Percentiles rank a stretch among this genome's conserved stretches.
Evolutionary conservation across 2,329 filamentous ascomycete species (phyloP).

Genomic region (Pestalotiopsis fici): DNA sequence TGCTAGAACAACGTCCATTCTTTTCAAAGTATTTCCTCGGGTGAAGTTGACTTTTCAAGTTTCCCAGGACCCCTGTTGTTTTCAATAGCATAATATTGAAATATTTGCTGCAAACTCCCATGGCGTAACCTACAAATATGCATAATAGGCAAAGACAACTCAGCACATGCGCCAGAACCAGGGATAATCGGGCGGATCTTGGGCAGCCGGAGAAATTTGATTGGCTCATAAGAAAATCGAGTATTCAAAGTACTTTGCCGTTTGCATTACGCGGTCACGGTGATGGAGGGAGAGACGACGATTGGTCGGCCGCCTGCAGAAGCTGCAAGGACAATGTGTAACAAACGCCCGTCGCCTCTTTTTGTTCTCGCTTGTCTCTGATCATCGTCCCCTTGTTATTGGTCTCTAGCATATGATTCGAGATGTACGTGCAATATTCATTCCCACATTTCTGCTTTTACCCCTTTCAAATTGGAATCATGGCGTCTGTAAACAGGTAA

Average conservation of each 20-base stretch:
- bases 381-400: neutral
- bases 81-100: too few species aligned
- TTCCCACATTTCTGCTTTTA: too few species aligned
- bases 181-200: neutral
- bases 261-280: neutral
- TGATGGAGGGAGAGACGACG: neutral
- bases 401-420: neutral
- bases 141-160: neutral
- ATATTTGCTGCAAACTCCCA: slow-evolving; percentile 5
- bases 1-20: too few species aligned
- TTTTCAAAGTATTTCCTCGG: too few species aligned
- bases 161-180: neutral
- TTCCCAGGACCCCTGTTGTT: too few species aligned
- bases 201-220: neutral
- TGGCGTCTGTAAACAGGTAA: too few species aligned
- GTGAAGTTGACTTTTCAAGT: too few species aligned
- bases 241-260: neutral
- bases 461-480: too few species aligned
- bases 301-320: neutral
- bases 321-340: neutral
- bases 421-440: neutral
- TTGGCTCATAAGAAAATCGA: neutral
- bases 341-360: neutral
- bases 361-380: neutral
- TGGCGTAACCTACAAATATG: neutral